Percentiles rank a stretch among this genome's conserved stretches.
Evolutionary conservation across 2,329 filamentous ascomycete genomes (phyloP).

Genomic region (Venturia carpophila): DNA sequence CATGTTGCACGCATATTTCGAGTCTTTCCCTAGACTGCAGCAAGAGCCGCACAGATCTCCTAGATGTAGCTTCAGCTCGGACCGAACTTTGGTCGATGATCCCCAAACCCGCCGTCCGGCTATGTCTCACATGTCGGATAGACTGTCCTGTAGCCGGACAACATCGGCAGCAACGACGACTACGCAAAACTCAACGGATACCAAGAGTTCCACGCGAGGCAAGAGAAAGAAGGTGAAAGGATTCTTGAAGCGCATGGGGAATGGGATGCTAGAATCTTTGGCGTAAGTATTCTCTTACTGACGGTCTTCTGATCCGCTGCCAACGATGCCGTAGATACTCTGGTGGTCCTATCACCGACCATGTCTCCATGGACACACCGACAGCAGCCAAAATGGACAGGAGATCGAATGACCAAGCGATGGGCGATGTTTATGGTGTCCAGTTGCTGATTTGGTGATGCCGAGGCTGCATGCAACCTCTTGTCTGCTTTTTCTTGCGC

Average conservation of each 20-base stretch:
- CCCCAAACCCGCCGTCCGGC: background rate
- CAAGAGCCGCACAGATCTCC: background rate
- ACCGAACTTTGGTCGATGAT: background rate
- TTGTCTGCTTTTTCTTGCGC: background rate
- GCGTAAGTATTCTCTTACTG: background rate
- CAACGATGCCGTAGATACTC: background rate
- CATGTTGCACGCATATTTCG: background rate
- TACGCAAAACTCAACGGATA: background rate
- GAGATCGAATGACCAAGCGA: background rate
- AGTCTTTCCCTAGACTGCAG: background rate
- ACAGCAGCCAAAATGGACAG: background rate
- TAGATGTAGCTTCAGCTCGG: background rate
- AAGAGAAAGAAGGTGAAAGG: background rate
- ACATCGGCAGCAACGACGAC: background rate
- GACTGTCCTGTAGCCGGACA: background rate
- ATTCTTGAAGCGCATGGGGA: background rate
- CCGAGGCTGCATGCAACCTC: background rate
- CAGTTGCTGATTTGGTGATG: background rate
- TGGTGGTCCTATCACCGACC: background rate
- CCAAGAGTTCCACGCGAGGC: background rate
- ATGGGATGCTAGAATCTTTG: background rate
- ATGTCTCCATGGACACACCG: background rate
- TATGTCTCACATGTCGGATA: background rate
- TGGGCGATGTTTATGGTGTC: conserved; percentile 7
- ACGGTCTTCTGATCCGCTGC: background rate